These are phyloP conservation scores for Umbilicus rupestris DNA, from an alignment of 164 flowering plant species.

Conservation along the genomic window DNA sequence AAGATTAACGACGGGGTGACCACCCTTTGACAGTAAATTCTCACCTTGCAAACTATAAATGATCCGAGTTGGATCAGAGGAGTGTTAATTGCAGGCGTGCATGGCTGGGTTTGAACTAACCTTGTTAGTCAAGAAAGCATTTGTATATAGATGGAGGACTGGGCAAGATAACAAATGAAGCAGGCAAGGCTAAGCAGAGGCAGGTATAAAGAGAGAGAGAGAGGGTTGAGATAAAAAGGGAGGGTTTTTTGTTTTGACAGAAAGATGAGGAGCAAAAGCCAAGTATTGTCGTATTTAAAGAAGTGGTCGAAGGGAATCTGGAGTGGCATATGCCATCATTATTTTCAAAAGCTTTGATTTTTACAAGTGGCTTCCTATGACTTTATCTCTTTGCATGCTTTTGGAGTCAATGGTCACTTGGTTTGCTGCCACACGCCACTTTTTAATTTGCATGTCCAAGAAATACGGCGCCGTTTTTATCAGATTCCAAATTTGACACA, in stretches of 20 bases:
- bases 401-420: neutral
- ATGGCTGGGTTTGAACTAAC: too few relatives aligned
- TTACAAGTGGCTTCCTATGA: too few relatives aligned
- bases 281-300: neutral
- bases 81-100: too few relatives aligned
- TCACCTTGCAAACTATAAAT: neutral
- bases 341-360: neutral
- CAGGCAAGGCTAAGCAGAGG: too few relatives aligned
- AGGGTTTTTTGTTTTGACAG: neutral
- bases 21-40: neutral
- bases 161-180: too few relatives aligned
- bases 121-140: too few relatives aligned
- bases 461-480: neutral
- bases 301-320: neutral
- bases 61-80: too few relatives aligned
- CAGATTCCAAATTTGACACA: neutral
- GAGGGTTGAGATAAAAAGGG: neutral
- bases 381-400: constrained; percentile 1
- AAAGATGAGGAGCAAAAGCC: neutral
- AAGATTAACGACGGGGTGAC: neutral
- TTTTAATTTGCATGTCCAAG: neutral
- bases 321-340: neutral
- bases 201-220: too few relatives aligned
- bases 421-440: neutral
- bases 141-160: too few relatives aligned